A percentile compares a stretch with the other conserved stretches of the same genome.
Conservation (phyloP, 768 basidiomycete species). For the Termitomyces eurrhizus region DNA sequence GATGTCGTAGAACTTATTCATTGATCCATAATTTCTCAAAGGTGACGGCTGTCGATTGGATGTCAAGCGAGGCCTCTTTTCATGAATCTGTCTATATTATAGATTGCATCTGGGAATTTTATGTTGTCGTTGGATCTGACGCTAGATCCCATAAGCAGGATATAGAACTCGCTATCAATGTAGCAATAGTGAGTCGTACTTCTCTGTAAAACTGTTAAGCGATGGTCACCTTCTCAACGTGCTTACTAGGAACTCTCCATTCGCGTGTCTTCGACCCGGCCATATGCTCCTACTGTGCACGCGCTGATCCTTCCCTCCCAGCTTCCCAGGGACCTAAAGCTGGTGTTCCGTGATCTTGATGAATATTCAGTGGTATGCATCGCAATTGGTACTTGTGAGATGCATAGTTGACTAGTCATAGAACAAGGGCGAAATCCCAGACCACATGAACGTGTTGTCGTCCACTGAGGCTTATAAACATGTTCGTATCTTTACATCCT, state of each 20-base stretch:
- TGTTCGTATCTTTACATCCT: constrained; percentile 35
- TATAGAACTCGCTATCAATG: constrained; percentile 57
- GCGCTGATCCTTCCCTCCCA: constrained; percentile 70
- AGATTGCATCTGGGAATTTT: constrained; percentile 79
- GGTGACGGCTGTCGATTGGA: constrained; percentile 42
- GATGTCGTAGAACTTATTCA: not conserved
- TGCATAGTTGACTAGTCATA: constrained; percentile 17
- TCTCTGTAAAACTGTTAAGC: not conserved
- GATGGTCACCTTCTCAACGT: not conserved
- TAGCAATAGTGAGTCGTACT: constrained; percentile 45
- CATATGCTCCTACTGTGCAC: constrained; percentile 73
- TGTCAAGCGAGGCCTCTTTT: constrained; percentile 35
- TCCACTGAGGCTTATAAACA: constrained; percentile 52
- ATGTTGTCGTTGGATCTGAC: constrained; percentile 63
- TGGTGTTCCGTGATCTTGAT: constrained; percentile 67
- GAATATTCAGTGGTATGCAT: constrained; percentile 53
- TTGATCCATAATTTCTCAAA: constrained; percentile 20
- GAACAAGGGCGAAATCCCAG: constrained; percentile 41
- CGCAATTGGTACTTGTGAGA: not conserved
- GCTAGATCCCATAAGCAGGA: constrained; percentile 58
- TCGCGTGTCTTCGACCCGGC: constrained; percentile 47
- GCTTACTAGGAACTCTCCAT: constrained; percentile 47
- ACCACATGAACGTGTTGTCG: constrained; percentile 35
- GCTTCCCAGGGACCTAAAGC: constrained; percentile 65
- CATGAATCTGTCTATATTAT: constrained; percentile 56